Evolutionary conservation across 305 asterid species (phyloP).

Genomic region (Solanum hybrid): DNA sequence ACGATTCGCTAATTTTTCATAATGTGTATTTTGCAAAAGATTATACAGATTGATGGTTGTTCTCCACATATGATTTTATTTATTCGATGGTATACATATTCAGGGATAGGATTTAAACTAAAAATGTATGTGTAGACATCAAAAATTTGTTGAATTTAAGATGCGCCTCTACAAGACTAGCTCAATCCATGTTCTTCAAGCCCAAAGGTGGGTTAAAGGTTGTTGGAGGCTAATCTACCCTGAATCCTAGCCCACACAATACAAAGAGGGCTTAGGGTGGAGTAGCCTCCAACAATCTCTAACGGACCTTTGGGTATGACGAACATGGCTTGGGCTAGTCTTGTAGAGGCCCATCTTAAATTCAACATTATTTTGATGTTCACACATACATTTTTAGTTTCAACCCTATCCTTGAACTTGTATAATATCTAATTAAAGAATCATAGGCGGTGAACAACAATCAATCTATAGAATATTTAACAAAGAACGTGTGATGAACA

Average conservation of each 20-base stretch:
- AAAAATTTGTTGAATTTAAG: too few relatives aligned
- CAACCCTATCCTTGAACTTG: neutral
- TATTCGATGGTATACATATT: neutral
- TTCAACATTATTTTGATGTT: neutral
- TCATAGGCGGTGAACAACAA: neutral
- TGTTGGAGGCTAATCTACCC: neutral
- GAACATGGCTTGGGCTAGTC: neutral
- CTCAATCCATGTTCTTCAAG: neutral
- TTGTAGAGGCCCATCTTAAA: neutral
- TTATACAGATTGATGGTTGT: neutral
- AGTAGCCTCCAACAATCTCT: neutral
- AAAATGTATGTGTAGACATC: neutral
- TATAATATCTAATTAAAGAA: neutral
- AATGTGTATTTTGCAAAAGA: conserved; percentile 5
- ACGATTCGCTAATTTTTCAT: conserved; percentile 56
- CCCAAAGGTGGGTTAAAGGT: neutral
- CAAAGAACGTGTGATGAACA: conserved; percentile 16
- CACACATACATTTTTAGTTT: neutral
- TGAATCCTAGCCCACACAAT: neutral
- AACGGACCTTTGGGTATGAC: neutral
- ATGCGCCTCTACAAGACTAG: neutral
- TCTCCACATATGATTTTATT: neutral
- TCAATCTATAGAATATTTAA: neutral
- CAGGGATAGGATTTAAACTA: neutral
- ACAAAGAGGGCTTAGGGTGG: neutral